Conservation (phyloP, 495 filamentous ascomycete species). For the Penicillium malachiteum region DNA sequence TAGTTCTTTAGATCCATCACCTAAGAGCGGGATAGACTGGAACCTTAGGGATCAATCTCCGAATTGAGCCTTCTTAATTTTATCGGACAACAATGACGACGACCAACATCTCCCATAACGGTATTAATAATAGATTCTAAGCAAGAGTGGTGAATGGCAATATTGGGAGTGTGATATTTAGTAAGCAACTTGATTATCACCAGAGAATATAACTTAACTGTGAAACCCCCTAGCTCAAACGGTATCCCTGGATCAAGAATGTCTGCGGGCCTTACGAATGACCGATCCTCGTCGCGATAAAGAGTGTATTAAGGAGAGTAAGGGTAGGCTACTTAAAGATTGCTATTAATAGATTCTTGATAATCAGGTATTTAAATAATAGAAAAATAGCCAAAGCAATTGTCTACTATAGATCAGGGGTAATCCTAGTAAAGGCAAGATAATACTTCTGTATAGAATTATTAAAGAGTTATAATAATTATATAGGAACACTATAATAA, state of each 20-base stretch:
- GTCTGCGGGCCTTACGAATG: slow-evolving; percentile 6
- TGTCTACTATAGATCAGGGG: slow-evolving; percentile 27
- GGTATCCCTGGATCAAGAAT: slow-evolving; percentile 1
- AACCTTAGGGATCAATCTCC: too few species aligned
- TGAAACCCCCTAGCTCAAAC: too few species aligned
- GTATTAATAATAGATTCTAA: too few species aligned
- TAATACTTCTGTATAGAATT: slow-evolving; percentile 43
- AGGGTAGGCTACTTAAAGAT: slow-evolving; percentile 38
- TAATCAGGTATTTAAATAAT: slow-evolving; percentile 32
- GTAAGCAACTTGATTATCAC: too few species aligned
- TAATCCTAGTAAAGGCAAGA: slow-evolving; percentile 37
- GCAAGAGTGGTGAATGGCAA: too few species aligned
- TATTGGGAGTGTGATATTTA: too few species aligned
- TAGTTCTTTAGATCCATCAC: too few species aligned
- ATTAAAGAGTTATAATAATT: slow-evolving; percentile 31
- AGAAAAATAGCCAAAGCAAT: slow-evolving; percentile 1
- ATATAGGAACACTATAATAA: slow-evolving; percentile 1
- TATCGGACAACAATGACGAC: too few species aligned
- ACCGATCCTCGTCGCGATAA: slow-evolving; percentile 43
- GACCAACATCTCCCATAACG: too few species aligned
- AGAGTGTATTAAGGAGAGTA: slow-evolving; percentile 22
- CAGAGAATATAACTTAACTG: too few species aligned
- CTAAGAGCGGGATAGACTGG: too few species aligned
- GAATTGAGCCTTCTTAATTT: too few species aligned
- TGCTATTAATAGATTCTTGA: slow-evolving; percentile 45